These are phyloP conservation scores for Flaveria trinervia DNA, from an alignment of 129 eudicot species.

Conservation along the genomic window DNA sequence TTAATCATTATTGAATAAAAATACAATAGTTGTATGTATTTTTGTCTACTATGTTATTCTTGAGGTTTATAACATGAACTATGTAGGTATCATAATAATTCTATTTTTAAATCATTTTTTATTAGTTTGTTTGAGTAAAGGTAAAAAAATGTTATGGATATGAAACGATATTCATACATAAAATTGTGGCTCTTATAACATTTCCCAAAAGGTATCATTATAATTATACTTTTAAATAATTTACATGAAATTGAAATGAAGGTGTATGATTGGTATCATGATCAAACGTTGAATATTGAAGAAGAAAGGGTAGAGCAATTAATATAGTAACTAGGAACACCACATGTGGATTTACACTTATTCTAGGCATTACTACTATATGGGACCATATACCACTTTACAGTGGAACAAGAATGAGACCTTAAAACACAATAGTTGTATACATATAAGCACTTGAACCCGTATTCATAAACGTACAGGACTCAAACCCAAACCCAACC, in stretches of 20 bases:
- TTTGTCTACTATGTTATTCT: no score
- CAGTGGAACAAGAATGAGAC: conserved; percentile 39
- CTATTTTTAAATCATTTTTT: not conserved
- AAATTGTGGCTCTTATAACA: not conserved
- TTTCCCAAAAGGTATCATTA: not conserved
- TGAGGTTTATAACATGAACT: no score
- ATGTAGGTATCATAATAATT: no score
- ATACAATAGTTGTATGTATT: no score
- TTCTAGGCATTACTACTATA: conserved; percentile 1
- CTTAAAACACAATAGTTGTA: conserved; percentile 29
- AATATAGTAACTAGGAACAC: conserved; percentile 40
- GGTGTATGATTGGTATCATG: conserved; percentile 15
- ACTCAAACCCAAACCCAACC: not conserved
- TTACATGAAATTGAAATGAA: not conserved
- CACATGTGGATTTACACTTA: conserved; percentile 37
- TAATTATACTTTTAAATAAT: not conserved
- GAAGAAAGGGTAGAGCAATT: conserved; percentile 27
- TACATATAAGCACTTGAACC: not conserved
- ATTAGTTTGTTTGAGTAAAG: not conserved
- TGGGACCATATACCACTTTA: conserved; percentile 37
- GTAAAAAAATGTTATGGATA: not conserved
- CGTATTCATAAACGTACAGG: no score
- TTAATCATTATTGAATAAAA: no score
- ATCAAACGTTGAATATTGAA: conserved; percentile 24
- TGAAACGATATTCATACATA: not conserved